Conservation (phyloP, 2,329 filamentous ascomycete species). For the Aureobasidium sp. region DNA sequence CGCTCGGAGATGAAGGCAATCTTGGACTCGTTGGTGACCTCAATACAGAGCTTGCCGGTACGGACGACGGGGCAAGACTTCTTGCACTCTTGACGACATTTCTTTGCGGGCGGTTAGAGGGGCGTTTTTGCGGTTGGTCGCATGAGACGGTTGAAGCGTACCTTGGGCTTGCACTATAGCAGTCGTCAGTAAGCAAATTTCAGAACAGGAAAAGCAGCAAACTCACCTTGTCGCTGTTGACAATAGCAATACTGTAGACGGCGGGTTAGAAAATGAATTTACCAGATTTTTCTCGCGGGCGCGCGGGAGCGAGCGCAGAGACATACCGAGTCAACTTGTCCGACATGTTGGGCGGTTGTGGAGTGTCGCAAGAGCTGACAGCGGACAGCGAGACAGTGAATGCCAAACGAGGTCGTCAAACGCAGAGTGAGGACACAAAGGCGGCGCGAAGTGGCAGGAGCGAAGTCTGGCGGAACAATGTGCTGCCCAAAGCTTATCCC, state of each 20-base stretch:
- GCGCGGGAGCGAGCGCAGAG: not conserved
- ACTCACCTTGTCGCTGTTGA: conserved; percentile 91
- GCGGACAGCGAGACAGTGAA: not conserved
- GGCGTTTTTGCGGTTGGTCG: conserved; percentile 5
- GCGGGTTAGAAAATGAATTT: conserved; percentile 15
- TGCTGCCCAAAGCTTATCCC: not conserved
- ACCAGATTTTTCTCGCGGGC: conserved; percentile 11
- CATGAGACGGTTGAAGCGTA: conserved; percentile 31
- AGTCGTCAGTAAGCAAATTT: not conserved
- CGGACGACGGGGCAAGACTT: conserved; percentile 97
- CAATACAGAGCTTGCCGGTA: conserved; percentile 95
- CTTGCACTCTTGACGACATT: conserved; percentile 99
- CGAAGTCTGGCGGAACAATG: conserved; percentile 1
- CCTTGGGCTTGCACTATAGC: conserved; percentile 77
- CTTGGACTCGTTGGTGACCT: conserved; percentile 80
- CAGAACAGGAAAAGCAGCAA: conserved; percentile 22
- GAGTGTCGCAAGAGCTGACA: not conserved
- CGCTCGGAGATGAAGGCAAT: conserved; percentile 97
- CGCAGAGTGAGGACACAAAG: not conserved
- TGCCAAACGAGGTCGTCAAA: not conserved
- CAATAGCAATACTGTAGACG: conserved; percentile 82
- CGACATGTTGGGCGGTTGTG: conserved; percentile 52
- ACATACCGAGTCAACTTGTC: conserved; percentile 91
- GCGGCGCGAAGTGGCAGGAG: not conserved
- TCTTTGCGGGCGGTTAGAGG: conserved; percentile 44